Base-by-base conservation (phyloP, 495 filamentous ascomycete species). In the Zalerion maritima region DNA sequence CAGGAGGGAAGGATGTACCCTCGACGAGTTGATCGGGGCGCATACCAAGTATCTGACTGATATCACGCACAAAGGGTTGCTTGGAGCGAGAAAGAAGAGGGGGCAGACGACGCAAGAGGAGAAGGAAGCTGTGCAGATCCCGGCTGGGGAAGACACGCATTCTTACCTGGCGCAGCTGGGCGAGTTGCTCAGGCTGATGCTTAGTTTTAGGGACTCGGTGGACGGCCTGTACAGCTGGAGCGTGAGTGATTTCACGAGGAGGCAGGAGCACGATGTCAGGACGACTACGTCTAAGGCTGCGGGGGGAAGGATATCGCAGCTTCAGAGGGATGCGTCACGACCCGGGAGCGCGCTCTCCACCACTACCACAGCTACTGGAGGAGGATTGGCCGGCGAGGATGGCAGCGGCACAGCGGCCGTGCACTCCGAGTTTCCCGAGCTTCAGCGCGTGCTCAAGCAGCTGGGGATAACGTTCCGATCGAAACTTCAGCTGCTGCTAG, bases 41-140 rank as follows among this genome's bases (percentile, higher is more conserved):
- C 91, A 99, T 51, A 79, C 74, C 16, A 74, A 69, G 31, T 99
- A 96, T 54, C 74, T 99, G 13, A 81, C 79, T 26, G 73, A 75
- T 21, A 94, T 99, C 52, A 99, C 91, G 3, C 81, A 89, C 52
- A 99, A 99, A 54, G 91, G 91, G 25, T 71, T 99, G 4, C 64
- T 99, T 0, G 85, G 87, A 26, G 78, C 76, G 8, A 59, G 67
- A 44, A 57, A 45, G 31, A 38, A 29, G 35, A 50, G 34, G 43
- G 41, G n/a, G 36, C 43, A 16, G 41, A 34, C 23, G 28, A 44
- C 18, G 37, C n/a, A n/a, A n/a, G n/a, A n/a, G n/a, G n/a, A n/a
- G n/a, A n/a, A n/a, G n/a, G n/a, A n/a, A n/a, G n/a, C n/a, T n/a
- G 39, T 23, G 32, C 39, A 14, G 47, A 49, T 34, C 35, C 44